phyloP scores from a whole-genome alignment of 2,329 filamentous ascomycete species.

The Biscogniauxia mediterranea region DNA sequence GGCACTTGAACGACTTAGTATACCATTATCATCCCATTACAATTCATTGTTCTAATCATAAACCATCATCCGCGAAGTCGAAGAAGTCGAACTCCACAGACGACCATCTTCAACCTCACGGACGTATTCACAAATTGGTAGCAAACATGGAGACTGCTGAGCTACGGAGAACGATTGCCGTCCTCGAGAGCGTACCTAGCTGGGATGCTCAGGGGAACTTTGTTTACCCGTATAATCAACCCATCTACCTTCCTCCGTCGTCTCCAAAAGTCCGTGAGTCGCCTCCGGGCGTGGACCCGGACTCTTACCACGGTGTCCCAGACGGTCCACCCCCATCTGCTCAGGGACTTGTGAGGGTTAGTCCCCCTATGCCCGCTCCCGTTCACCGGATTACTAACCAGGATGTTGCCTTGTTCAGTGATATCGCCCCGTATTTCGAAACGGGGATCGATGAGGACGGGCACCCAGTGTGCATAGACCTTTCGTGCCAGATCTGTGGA shows the following conservation, averaged over 20 bases:
- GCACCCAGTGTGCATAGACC: slow-evolving; percentile 5
- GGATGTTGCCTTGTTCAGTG: slow-evolving; percentile 15
- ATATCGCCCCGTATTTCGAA: slow-evolving; percentile 16
- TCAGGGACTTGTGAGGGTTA: slow-evolving; percentile 7
- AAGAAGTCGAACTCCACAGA: too few species aligned
- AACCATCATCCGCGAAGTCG: too few species aligned
- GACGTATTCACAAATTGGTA: too few species aligned
- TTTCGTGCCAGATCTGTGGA: slow-evolving; percentile 20
- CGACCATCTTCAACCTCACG: too few species aligned
- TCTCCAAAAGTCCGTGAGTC: background rate
- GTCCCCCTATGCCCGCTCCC: background rate
- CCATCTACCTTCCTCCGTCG: too few species aligned
- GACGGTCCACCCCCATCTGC: slow-evolving; percentile 3
- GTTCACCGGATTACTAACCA: slow-evolving; percentile 5
- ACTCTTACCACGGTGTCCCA: background rate
- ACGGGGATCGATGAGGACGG: slow-evolving; percentile 6
- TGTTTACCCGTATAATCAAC: background rate
- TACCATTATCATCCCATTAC: too few species aligned
- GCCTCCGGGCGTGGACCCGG: background rate
- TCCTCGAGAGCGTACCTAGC: too few species aligned
- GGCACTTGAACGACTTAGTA: too few species aligned
- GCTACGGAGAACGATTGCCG: too few species aligned
- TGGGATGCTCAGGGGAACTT: background rate
- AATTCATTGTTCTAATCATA: too few species aligned
- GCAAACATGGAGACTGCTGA: too few species aligned